These are phyloP conservation scores for Mrakia blollopis DNA, from an alignment of 768 basidiomycete species.

Conservation along the genomic window DNA sequence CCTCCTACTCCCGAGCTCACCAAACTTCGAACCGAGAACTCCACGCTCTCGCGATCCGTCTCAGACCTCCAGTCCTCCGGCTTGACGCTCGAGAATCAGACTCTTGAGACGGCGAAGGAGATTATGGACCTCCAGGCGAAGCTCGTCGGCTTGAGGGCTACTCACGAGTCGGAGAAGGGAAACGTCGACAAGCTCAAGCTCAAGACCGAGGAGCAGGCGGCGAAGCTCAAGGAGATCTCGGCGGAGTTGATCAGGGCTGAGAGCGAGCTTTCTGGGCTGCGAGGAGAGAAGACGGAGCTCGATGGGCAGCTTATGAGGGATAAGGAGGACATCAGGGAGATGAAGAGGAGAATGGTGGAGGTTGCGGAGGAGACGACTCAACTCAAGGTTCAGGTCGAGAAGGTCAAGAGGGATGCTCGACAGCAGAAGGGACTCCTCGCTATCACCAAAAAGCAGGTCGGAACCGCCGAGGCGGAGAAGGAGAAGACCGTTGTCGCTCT, in stretches of 20 bases:
- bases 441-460: conserved; percentile 89
- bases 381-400: conserved; percentile 73
- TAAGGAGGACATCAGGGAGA: conserved; percentile 84
- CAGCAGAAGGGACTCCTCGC: conserved; percentile 93
- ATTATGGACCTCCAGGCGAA: conserved; percentile 85
- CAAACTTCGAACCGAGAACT: conserved; percentile 26
- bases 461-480: conserved; percentile 71
- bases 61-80: conserved; percentile 33
- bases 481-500: conserved; percentile 48
- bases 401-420: conserved; percentile 84
- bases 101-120: conserved; percentile 55
- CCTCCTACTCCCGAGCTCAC: conserved; percentile 30
- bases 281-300: conserved; percentile 85
- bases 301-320: conserved; percentile 80
- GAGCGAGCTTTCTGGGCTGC: conserved; percentile 81
- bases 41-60: conserved; percentile 22
- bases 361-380: conserved; percentile 65
- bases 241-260: conserved; percentile 82
- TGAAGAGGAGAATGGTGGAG: conserved; percentile 80
- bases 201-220: conserved; percentile 61
- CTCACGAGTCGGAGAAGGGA: conserved; percentile 45
- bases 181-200: conserved; percentile 62
- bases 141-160: conserved; percentile 59
- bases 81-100: conserved; percentile 43
- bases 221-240: conserved; percentile 64